Conservation (phyloP, 768 basidiomycete genomes). For the Lentinula aciculospora region DNA sequence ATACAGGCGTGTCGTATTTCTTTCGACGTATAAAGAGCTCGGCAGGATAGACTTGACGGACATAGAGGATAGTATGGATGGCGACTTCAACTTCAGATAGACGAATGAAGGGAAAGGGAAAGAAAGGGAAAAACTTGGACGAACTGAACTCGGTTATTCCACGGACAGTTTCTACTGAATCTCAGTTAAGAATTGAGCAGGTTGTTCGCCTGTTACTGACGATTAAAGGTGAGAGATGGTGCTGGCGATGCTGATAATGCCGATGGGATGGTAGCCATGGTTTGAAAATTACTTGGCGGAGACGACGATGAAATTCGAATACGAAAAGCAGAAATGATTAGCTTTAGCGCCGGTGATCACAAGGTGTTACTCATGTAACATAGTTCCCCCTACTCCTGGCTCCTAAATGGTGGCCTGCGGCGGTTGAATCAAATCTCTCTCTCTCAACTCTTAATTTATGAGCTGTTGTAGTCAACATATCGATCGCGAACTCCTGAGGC, state of each 20-base stretch:
- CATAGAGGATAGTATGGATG: conserved; percentile 87
- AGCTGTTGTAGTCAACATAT: no score
- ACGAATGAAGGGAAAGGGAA: background rate
- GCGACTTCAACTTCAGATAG: conserved; percentile 77
- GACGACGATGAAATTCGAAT: background rate
- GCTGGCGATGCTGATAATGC: background rate
- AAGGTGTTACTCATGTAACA: no score
- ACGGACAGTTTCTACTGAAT: conserved; percentile 48
- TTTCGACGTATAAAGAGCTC: conserved; percentile 83
- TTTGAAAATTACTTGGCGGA: background rate
- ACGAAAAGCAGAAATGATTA: no score
- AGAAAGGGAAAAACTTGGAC: conserved; percentile 14
- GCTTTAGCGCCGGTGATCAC: no score
- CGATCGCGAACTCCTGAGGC: no score
- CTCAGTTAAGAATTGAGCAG: background rate
- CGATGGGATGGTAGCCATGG: background rate
- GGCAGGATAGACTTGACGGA: conserved; percentile 85
- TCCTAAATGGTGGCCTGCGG: no score
- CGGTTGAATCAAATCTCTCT: no score
- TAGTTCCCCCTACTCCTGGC: no score
- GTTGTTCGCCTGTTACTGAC: conserved; percentile 18
- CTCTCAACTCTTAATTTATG: no score
- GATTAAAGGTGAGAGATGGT: conserved; percentile 30
- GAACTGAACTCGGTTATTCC: conserved; percentile 71
- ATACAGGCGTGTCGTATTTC: conserved; percentile 89